phyloP scores from a whole-genome alignment of 768 basidiomycete genomes.

The Suillus alpinus region DNA sequence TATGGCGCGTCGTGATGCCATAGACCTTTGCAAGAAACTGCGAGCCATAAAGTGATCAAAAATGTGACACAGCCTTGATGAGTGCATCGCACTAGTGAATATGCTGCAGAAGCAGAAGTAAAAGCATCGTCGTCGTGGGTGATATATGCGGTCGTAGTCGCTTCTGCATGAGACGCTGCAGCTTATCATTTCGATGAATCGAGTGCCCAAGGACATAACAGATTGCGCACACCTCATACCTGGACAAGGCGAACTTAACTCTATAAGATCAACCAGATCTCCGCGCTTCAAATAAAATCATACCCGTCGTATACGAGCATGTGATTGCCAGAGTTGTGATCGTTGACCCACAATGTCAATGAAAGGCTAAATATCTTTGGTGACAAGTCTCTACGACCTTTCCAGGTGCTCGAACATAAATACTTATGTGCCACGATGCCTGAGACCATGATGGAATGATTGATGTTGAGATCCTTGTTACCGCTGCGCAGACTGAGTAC shows the following conservation, averaged over 20 bases:
- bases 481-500: too few species aligned
- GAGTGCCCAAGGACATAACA: not conserved
- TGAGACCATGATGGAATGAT: not conserved
- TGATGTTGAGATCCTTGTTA: not conserved
- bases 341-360: not conserved
- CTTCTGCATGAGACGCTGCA: not conserved
- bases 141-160: not conserved
- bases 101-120: not conserved
- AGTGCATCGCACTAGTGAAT: not conserved
- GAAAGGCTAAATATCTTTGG: not conserved
- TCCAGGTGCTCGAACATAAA: not conserved
- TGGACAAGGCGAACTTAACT: not conserved
- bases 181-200: not conserved
- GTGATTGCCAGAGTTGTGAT: not conserved
- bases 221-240: not conserved
- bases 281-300: not conserved
- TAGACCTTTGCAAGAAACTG: not conserved
- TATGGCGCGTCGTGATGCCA: not conserved
- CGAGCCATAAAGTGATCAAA: not conserved
- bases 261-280: not conserved
- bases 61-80: not conserved
- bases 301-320: not conserved
- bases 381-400: not conserved
- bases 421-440: not conserved
- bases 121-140: not conserved